Percentiles rank a stretch among this genome's conserved stretches.
These are phyloP conservation scores for Tolypocladium album DNA, from an alignment of 2,329 filamentous ascomycete species.

Conservation along the genomic window DNA sequence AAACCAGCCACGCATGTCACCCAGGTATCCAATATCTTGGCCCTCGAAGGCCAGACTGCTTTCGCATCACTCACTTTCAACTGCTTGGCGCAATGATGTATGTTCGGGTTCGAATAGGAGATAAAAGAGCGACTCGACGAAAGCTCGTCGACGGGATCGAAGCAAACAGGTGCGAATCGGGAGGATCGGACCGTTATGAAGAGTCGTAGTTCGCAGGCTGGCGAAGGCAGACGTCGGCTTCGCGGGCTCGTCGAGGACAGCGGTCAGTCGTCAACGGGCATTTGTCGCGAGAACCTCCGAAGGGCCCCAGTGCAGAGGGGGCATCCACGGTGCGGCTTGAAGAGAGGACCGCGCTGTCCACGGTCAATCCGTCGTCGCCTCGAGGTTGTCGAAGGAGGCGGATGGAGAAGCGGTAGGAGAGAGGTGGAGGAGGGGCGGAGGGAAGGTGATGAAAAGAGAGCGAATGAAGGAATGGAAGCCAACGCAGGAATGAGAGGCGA, in stretches of 20 bases:
- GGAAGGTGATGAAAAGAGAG: constrained; percentile 12
- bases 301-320: constrained; percentile 15
- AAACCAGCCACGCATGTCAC: neutral
- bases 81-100: constrained; percentile 6
- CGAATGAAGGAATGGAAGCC: constrained; percentile 14
- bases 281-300: constrained; percentile 20
- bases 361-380: constrained; percentile 23
- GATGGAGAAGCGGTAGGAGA: constrained; percentile 9
- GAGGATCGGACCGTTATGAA: constrained; percentile 12
- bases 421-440: constrained; percentile 9
- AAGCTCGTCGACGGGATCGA: constrained; percentile 26
- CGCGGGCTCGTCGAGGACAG: constrained; percentile 10
- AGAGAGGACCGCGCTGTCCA: constrained; percentile 15
- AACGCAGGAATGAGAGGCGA: constrained; percentile 14
- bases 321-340: constrained; percentile 11
- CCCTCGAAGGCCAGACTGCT: neutral
- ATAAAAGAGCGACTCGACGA: constrained; percentile 36
- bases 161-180: constrained; percentile 16
- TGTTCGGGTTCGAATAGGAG: constrained; percentile 1
- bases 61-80: constrained; percentile 8
- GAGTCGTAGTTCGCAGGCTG: constrained; percentile 7
- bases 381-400: constrained; percentile 19
- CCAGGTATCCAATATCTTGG: neutral
- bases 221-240: constrained; percentile 4
- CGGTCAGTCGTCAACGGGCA: constrained; percentile 18